These are phyloP conservation scores for Penicillium lividum DNA, from an alignment of 495 filamentous ascomycete species.

Conservation along the genomic window DNA sequence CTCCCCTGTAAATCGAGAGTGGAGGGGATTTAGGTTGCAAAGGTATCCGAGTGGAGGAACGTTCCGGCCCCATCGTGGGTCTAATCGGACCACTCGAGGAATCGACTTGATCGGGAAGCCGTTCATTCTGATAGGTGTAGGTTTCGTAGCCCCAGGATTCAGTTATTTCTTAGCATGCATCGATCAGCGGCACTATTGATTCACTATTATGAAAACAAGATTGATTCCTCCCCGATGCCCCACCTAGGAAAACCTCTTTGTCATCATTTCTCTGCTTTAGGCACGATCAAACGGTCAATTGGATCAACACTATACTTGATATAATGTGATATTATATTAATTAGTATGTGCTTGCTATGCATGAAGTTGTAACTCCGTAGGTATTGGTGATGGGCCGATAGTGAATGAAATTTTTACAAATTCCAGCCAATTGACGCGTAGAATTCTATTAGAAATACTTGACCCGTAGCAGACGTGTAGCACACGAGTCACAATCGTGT, in stretches of 20 bases:
- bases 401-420: too few relatives aligned
- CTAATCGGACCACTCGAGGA: background rate
- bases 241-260: background rate
- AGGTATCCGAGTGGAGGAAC: background rate
- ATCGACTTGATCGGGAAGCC: background rate
- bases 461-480: background rate
- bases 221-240: background rate
- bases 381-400: background rate
- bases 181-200: constrained; percentile 12
- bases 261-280: background rate
- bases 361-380: background rate
- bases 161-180: background rate
- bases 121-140: background rate
- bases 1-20: constrained; percentile 4
- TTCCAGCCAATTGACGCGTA: background rate
- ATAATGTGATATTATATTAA: background rate
- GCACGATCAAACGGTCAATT: background rate
- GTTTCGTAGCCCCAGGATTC: background rate
- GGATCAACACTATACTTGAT: background rate
- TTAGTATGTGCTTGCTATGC: background rate
- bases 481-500: background rate
- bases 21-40: background rate
- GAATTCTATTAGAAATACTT: background rate
- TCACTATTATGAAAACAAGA: constrained; percentile 1
- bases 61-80: background rate